Conservation (phyloP, 306 rosid genomes). For the Fragaria vesca region DNA sequence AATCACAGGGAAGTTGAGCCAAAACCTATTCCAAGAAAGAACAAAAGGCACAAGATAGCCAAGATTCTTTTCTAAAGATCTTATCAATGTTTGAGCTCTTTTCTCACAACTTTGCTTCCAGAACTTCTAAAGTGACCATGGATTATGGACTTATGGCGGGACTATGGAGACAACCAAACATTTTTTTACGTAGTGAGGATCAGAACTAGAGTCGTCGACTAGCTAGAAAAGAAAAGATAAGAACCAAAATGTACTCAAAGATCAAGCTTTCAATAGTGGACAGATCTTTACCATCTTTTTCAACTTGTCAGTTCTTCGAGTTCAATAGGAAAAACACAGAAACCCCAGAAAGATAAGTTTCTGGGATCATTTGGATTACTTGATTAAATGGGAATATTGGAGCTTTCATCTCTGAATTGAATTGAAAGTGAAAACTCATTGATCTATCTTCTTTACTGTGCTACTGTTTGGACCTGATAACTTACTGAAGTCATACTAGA, state of each 20-base stretch:
- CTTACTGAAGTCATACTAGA: background rate
- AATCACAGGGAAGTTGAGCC: slow-evolving; percentile 37
- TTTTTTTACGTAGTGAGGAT: background rate
- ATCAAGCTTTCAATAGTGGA: background rate
- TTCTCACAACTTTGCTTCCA: slow-evolving; percentile 3
- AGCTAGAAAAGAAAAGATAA: background rate
- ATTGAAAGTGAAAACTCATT: background rate
- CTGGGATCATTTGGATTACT: background rate
- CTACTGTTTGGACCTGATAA: background rate
- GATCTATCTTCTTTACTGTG: background rate
- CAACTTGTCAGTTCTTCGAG: background rate
- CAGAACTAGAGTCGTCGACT: background rate
- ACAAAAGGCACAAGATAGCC: background rate
- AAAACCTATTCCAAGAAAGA: background rate
- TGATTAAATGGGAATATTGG: background rate
- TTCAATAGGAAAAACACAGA: background rate
- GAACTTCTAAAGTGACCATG: background rate
- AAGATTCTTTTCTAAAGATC: slow-evolving; percentile 35
- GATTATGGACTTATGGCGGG: background rate
- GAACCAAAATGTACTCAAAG: background rate
- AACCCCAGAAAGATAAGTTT: background rate
- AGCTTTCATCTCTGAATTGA: background rate
- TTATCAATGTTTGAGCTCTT: slow-evolving; percentile 5
- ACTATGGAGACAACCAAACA: background rate
- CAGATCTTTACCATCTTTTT: background rate